Evolutionary conservation across 2,329 filamentous ascomycete species (phyloP).

Genomic region (Didymella glomerata): DNA sequence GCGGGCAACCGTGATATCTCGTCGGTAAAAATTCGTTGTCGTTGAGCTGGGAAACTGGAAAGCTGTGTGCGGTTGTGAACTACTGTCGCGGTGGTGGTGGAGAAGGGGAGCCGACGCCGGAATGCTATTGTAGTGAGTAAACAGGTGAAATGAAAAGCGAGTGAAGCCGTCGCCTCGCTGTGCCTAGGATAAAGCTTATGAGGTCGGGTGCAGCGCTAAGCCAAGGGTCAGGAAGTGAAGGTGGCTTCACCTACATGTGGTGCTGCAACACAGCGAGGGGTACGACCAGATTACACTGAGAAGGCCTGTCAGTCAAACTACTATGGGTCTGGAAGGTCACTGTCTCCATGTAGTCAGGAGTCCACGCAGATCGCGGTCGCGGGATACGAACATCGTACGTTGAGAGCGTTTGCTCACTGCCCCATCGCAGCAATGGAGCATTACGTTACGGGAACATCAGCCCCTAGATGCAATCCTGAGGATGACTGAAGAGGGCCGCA

Average conservation of each 20-base stretch:
- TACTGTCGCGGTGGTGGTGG: background rate
- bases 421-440: background rate
- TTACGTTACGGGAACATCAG: background rate
- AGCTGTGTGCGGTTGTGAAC: background rate
- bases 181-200: background rate
- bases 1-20: background rate
- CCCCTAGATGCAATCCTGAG: background rate
- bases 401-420: background rate
- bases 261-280: background rate
- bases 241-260: slow-evolving; percentile 1
- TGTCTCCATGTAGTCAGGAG: background rate
- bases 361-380: background rate
- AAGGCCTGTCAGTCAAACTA: background rate
- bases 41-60: background rate
- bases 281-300: background rate
- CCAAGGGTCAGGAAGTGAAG: slow-evolving; percentile 1
- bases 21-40: background rate
- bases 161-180: background rate
- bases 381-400: background rate
- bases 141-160: background rate
- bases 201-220: background rate
- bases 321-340: background rate
- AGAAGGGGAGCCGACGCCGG: no score
- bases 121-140: background rate
- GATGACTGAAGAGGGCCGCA: background rate